Evolutionary conservation across 1,139 yeast species (phyloP).

Genomic region (Zygoascus sp.): DNA sequence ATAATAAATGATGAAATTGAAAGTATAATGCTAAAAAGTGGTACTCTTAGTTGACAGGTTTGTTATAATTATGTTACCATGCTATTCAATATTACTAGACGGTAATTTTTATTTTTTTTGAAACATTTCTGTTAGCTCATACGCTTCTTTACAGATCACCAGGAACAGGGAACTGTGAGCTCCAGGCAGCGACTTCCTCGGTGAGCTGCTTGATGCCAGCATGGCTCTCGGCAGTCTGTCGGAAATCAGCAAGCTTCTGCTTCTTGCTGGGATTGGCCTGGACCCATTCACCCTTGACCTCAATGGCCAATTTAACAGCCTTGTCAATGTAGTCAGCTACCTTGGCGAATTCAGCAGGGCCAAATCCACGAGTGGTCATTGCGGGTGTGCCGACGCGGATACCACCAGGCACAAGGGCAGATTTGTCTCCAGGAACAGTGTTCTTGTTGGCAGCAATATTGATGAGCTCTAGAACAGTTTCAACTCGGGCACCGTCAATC

Average conservation of each 20-base stretch:
- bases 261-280: conserved; percentile 72
- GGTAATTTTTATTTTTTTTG: too few species aligned
- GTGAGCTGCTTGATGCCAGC: conserved; percentile 64
- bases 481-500: conserved; percentile 97
- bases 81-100: too few species aligned
- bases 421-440: conserved; percentile 97
- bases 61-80: too few species aligned
- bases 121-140: neutral
- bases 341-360: conserved; percentile 76
- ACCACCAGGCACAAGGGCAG: conserved; percentile 97
- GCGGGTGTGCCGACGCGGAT: conserved; percentile 98
- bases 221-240: conserved; percentile 66
- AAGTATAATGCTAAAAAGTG: too few species aligned
- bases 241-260: conserved; percentile 91
- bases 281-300: conserved; percentile 53
- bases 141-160: conserved; percentile 24
- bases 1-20: too few species aligned
- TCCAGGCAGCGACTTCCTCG: conserved; percentile 84
- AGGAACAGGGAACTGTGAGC: conserved; percentile 90
- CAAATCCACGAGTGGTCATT: conserved; percentile 95
- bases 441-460: conserved; percentile 96
- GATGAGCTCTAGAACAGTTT: conserved; percentile 87
- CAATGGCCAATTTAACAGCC: conserved; percentile 74
- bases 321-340: conserved; percentile 80
- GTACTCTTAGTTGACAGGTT: too few species aligned